Evolutionary conservation across 208 protist genomes (phyloP), one percentile per base, ranked within the genome.

Genomic region (Leishmania turanica): DNA sequence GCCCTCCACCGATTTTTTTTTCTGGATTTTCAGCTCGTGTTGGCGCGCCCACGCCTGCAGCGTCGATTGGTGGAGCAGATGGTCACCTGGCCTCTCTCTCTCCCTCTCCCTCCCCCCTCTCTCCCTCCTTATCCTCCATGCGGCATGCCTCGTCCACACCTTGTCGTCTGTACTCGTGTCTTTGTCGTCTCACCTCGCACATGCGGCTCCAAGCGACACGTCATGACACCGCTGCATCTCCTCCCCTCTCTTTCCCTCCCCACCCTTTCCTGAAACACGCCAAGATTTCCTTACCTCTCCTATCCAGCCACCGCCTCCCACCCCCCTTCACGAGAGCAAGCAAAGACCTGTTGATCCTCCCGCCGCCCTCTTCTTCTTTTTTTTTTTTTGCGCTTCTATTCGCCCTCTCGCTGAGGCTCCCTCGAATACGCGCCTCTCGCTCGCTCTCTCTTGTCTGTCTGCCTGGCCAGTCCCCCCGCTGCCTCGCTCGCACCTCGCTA

Each of bases 321-420:
- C 56, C 27, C 56, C 27, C 34, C 34, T 64, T 24, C 27, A 31
- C 24, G 58, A 64, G 27, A 64, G 58, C 58, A 24, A 64, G 58
- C 27, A 31, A 8, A 13, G 24, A 64, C 19, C 34, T 42, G 31
- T 70, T 19, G 17, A 34, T 45, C 65, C 34, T 24, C 34, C 65
- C 27, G 21, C 65, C 65, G 40, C 64, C 11, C 54, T 51, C 27
- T 65, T n/a, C n/a, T n/a, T n/a, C n/a, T n/a, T n/a, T n/a, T n/a
- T n/a, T n/a, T n/a, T n/a, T n/a, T n/a, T 79, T 62, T 70, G 11
- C 65, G 5, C 1, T 70, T 17, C 68, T 80, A 45, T 31, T 71
- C 56, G 27, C 66, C 6, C 60, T 45, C 42, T 45, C 42, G 42
- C 42, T 45, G 42, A 45, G 42, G 42, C 42, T 45, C 60, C n/a